These are phyloP conservation scores for Phytophthora tentaculata DNA, from an alignment of 352 stramenopile genomes.

Conservation along the genomic window DNA sequence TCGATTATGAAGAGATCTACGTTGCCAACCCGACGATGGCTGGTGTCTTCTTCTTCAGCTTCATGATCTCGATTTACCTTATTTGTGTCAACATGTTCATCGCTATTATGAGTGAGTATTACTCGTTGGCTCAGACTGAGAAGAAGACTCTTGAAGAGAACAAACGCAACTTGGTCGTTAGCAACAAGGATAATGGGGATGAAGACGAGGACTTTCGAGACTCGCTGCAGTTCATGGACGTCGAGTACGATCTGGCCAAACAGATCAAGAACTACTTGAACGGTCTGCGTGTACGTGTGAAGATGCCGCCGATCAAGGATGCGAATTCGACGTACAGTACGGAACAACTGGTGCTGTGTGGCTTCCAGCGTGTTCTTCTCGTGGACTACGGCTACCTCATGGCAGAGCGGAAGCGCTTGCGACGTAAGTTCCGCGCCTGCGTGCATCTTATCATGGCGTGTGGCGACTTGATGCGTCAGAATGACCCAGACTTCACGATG, in stretches of 20 bases:
- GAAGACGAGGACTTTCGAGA: conserved; percentile 55
- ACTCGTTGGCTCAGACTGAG: conserved; percentile 72
- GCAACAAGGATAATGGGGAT: conserved; percentile 21
- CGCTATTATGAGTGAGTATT: conserved; percentile 87
- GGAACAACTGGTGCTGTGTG: conserved; percentile 59
- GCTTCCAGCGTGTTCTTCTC: conserved; percentile 72
- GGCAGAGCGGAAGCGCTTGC: conserved; percentile 67
- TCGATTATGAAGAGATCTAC: conserved; percentile 80
- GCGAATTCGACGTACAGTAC: conserved; percentile 43
- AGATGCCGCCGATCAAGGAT: conserved; percentile 54
- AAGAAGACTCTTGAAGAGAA: conserved; percentile 70
- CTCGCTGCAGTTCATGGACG: conserved; percentile 64
- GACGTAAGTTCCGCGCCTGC: conserved; percentile 61
- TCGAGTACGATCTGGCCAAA: conserved; percentile 82
- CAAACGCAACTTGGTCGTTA: conserved; percentile 42
- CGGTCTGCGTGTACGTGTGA: conserved; percentile 62
- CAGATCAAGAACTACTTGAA: conserved; percentile 69
- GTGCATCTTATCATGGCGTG: conserved; percentile 63
- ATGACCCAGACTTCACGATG: conserved; percentile 61
- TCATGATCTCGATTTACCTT: conserved; percentile 83
- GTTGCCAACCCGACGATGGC: conserved; percentile 73
- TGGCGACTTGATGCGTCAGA: conserved; percentile 56
- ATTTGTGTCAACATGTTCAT: conserved; percentile 90
- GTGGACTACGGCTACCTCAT: conserved; percentile 80
- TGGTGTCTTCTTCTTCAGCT: conserved; percentile 84